A percentile compares a stretch with the other conserved stretches of the same genome.
These are phyloP conservation scores for Trichoderma asperellum DNA, from an alignment of 2,329 filamentous ascomycete genomes.

Conservation along the genomic window DNA sequence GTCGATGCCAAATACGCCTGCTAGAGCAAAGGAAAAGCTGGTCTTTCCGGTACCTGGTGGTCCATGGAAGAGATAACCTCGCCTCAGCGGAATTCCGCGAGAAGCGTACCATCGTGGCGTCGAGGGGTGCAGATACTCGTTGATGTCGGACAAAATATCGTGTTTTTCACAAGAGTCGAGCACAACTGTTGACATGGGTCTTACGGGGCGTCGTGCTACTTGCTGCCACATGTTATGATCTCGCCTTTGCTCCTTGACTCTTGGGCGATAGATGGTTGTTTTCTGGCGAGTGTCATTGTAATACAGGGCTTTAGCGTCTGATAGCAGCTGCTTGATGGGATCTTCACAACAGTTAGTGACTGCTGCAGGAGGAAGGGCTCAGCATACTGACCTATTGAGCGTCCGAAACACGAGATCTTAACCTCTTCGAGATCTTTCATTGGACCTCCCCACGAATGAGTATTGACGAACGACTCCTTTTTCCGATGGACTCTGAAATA, in stretches of 20 bases:
- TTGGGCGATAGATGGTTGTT: constrained; percentile 61
- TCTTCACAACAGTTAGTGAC: constrained; percentile 35
- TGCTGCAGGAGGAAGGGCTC: background rate
- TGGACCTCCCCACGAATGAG: constrained; percentile 39
- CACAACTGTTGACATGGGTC: constrained; percentile 76
- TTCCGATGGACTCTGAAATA: constrained; percentile 55
- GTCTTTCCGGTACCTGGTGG: constrained; percentile 77
- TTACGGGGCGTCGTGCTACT: constrained; percentile 65
- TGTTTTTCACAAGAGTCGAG: constrained; percentile 70
- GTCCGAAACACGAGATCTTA: constrained; percentile 59
- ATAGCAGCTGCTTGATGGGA: constrained; percentile 60
- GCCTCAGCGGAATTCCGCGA: constrained; percentile 73
- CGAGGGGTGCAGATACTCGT: constrained; percentile 74
- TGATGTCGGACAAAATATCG: constrained; percentile 70
- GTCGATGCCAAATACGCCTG: constrained; percentile 67
- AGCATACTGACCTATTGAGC: constrained; percentile 41
- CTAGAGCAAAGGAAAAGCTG: constrained; percentile 66
- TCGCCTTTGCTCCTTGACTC: constrained; percentile 50
- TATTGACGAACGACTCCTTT: constrained; percentile 47
- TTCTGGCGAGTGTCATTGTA: constrained; percentile 58
- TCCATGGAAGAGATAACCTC: constrained; percentile 79
- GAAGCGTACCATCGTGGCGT: constrained; percentile 75
- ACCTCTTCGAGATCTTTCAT: constrained; percentile 58
- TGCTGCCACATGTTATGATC: constrained; percentile 57
- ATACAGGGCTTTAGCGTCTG: constrained; percentile 57